These are phyloP conservation scores for Cladosporium halotolerans DNA, from an alignment of 2,329 filamentous ascomycete genomes.

Conservation along the genomic window DNA sequence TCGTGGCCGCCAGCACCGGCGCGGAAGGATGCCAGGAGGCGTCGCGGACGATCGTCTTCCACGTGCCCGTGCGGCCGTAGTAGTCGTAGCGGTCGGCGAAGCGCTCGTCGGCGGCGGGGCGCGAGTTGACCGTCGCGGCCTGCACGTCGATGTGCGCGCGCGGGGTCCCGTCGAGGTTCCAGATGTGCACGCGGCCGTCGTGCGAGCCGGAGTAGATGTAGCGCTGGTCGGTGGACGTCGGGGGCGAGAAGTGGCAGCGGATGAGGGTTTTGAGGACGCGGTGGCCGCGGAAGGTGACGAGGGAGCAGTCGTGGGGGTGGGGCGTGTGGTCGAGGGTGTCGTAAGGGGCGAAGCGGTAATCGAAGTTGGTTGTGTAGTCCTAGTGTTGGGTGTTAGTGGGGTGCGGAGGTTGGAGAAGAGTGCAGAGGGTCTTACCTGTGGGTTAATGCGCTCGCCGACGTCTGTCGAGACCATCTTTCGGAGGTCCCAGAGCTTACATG, in stretches of 20 bases:
- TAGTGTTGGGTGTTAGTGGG: constrained; percentile 19
- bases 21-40: constrained; percentile 85
- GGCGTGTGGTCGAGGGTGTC: constrained; percentile 60
- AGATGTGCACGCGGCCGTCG: constrained; percentile 84
- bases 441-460: constrained; percentile 52
- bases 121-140: constrained; percentile 58
- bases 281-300: constrained; percentile 92
- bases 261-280: constrained; percentile 84
- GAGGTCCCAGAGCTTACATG: constrained; percentile 94
- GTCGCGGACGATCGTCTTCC: constrained; percentile 78
- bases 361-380: constrained; percentile 59
- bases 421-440: constrained; percentile 25
- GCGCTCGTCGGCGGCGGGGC: constrained; percentile 49
- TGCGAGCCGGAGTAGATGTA: constrained; percentile 92
- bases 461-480: constrained; percentile 78
- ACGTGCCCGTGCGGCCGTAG: constrained; percentile 51
- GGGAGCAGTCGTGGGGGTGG: constrained; percentile 78
- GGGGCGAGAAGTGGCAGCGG: constrained; percentile 89
- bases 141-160: constrained; percentile 70
- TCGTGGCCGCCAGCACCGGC: constrained; percentile 77
- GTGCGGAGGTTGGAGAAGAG: background rate
- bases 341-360: constrained; percentile 67
- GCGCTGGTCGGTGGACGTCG: constrained; percentile 74
- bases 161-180: constrained; percentile 84
- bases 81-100: constrained; percentile 53